Evolutionary conservation across 352 stramenopile species (phyloP).

Genomic region (Phytophthora ramorum): DNA sequence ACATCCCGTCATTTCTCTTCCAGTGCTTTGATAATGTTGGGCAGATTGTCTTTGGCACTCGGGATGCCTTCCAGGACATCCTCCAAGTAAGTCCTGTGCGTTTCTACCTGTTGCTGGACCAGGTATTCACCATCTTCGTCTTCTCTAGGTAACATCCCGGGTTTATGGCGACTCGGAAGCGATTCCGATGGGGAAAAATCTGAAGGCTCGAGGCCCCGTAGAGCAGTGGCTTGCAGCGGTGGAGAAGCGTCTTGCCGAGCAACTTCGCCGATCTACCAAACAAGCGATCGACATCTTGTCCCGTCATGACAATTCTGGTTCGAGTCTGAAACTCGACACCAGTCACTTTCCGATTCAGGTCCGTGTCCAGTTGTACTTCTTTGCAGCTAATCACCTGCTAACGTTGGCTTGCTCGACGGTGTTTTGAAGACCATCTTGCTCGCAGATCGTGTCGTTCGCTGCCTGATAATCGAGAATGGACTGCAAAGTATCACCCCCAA

Average conservation of each 20-base stretch:
- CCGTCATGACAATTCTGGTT: conserved; percentile 2
- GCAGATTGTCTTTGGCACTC: conserved; percentile 59
- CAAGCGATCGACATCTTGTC: conserved; percentile 42
- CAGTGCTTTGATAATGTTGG: conserved; percentile 80
- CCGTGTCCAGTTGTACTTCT: background rate
- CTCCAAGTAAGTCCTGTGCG: conserved; percentile 23
- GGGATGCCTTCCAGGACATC: conserved; percentile 72
- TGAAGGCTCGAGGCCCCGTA: conserved; percentile 72
- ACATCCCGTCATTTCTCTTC: conserved; percentile 63
- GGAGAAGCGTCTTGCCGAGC: conserved; percentile 65
- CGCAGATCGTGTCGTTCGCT: conserved; percentile 55
- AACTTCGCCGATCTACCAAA: conserved; percentile 61
- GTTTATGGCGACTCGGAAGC: conserved; percentile 47
- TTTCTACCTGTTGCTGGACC: background rate
- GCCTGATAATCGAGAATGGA: conserved; percentile 46
- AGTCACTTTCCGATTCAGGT: conserved; percentile 41
- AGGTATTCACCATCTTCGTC: background rate
- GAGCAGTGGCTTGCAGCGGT: conserved; percentile 73
- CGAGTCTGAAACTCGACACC: conserved; percentile 5
- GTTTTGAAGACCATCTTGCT: conserved; percentile 47
- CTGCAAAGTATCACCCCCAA: background rate
- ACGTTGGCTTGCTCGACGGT: background rate
- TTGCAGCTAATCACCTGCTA: background rate
- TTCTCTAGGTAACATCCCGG: conserved; percentile 43
- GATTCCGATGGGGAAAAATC: conserved; percentile 72